Evolutionary conservation across 257 asterid genomes (phyloP), one percentile per base, ranked within the genome.

Genomic region (Lantana camara): DNA sequence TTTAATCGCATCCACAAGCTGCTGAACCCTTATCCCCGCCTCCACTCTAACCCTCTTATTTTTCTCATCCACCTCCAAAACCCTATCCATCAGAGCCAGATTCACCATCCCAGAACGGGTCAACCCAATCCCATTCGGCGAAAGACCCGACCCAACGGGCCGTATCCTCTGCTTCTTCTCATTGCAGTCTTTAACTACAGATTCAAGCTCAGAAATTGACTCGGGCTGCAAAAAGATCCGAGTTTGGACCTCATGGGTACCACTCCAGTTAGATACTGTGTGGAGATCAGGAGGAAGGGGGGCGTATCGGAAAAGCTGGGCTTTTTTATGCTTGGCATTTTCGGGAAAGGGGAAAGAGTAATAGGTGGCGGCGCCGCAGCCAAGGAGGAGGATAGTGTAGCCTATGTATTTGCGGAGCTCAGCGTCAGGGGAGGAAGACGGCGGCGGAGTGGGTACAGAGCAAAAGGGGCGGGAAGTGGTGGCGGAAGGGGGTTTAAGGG

Each of bases 11-110:
- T 93, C 97, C 35, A 93, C 97, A 57, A 90, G 95, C 79, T 88
- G 81, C 84, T 90, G 99, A 75, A 93, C 99, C 78, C 97, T 78
- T 40, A 86, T 90, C 67, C 99, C 99, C 1, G 99, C 95, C 78
- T 88, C 82, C 5, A 90, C 99, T n/a, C 78, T 80, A 34, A 94
- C 99, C 82, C 81, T 78, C 80, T 84, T 90, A 60, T 62, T 90
- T 70, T 79, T 89, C 85, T 72, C 70, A 71, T 94, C 97, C 76
- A 94, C 99, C 73, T 83, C 95, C 90, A 94, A 69, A 42, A 94
- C 95, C 86, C 57, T 63, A 76, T 93, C 99, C 99, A 93, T 88
- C 76, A 90, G 64, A 9, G 84, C 97, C 84, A 93, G 78, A 84
- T 87, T 93, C 65, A 93, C 95, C 99, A 93, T 93, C 64, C 96